Evolutionary conservation across 257 asterid genomes (phyloP).

Genomic region (Gentiana macrophylla): DNA sequence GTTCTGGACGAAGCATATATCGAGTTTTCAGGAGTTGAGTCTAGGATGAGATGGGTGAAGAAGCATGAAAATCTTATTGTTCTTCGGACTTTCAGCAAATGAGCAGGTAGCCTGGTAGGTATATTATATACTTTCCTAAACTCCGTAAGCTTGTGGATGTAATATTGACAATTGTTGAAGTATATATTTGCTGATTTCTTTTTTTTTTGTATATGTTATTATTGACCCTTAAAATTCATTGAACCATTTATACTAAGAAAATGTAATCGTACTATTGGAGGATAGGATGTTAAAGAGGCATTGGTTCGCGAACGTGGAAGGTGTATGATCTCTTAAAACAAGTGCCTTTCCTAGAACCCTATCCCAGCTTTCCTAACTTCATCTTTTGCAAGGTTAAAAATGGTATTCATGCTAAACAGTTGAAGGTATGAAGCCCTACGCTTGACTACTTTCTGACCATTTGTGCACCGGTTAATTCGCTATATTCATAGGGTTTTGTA

Average conservation of each 20-base stretch:
- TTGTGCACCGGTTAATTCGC: too few species aligned
- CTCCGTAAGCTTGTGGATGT: background rate
- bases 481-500: too few species aligned
- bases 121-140: background rate
- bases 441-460: too few species aligned
- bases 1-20: slow-evolving; percentile 96
- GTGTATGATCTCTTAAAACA: slow-evolving; percentile 68
- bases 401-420: slow-evolving; percentile 85
- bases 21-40: slow-evolving; percentile 78
- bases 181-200: too few species aligned
- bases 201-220: too few species aligned
- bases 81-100: slow-evolving; percentile 93
- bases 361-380: slow-evolving; percentile 85
- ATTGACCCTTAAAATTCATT: background rate
- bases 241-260: background rate
- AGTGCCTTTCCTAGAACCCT: slow-evolving; percentile 82
- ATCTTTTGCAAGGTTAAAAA: slow-evolving; percentile 86
- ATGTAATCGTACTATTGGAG: too few species aligned
- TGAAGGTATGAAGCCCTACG: slow-evolving; percentile 47
- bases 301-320: slow-evolving; percentile 83
- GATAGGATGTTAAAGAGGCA: slow-evolving; percentile 81
- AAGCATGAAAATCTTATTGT: slow-evolving; percentile 87
- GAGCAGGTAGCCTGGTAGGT: slow-evolving; percentile 63
- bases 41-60: slow-evolving; percentile 97
- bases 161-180: too few species aligned